Evolutionary conservation across 192 early-diverging fungal species (phyloP), one percentile per base, ranked within the genome.

Genomic region (Geranomyces michiganensis): DNA sequence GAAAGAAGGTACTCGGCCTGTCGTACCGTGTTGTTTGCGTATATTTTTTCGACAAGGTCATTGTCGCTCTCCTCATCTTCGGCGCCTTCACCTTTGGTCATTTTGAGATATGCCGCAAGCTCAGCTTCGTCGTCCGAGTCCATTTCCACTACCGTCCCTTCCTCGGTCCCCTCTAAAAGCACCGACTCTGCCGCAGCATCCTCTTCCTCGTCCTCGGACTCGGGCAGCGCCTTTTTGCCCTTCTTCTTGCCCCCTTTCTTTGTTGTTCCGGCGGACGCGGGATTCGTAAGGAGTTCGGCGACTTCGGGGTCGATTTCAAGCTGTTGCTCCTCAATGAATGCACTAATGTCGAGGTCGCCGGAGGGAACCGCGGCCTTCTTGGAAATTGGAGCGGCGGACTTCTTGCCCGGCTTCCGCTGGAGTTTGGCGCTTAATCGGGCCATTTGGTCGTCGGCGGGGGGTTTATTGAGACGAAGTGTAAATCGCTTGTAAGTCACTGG

Each of bases 121-220:
- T 82, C 81, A 13, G 59, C 32, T 67, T 79, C 66, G 30, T 80
- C 81, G 59, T 75, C 69, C 45, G 67, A 62, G 31, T 77, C 75
- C 55, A 62, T 32, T 64, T 67, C 60, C 36, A 68, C 48, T 14
- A 36, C 51, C 58, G 66, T 51, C 51, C 36, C 30, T 53, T 58
- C 45, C 62, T 70, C 51, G 7, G 24, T 53, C 17, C 51, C 51
- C 46, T 60, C 69, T 22, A 61, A 64, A 27, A 71, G 71, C 30
- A 45, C 72, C 33, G 62, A 61, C 48, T 72, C 75, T 31, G 44
- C 66, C 32, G 19, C 68, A 21, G 55, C 59, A 12, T 56, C 70
- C n/a, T 79, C 71, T 9, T 68, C 67, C 9, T 48, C 53, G 45
- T 74, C 59, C 64, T 44, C 13, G 19, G 45, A 31, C 15, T 43